These are phyloP conservation scores for Mycena albidolilacea DNA, from an alignment of 768 basidiomycete species.

Conservation along the genomic window DNA sequence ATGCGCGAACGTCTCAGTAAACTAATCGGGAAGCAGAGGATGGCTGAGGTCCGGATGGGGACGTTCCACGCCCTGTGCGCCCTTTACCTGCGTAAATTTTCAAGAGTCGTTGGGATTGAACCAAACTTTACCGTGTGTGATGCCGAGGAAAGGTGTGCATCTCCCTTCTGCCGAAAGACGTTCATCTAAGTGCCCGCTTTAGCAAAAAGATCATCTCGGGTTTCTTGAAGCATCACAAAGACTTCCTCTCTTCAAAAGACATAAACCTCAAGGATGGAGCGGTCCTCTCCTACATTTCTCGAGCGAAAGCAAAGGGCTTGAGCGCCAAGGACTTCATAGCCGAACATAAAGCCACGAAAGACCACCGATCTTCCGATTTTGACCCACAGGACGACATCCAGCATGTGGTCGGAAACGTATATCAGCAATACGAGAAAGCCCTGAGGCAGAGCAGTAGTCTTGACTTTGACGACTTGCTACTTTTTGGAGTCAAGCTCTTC, in stretches of 20 bases:
- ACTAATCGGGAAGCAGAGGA: slow-evolving; percentile 74
- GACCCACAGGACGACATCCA: slow-evolving; percentile 49
- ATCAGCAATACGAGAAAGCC: slow-evolving; percentile 74
- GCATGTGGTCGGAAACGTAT: slow-evolving; percentile 65
- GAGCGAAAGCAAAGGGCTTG: slow-evolving; percentile 79
- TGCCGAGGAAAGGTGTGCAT: slow-evolving; percentile 77
- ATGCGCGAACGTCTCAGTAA: slow-evolving; percentile 81
- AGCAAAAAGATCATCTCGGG: slow-evolving; percentile 79
- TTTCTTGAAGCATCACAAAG: slow-evolving; percentile 70
- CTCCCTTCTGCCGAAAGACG: neutral
- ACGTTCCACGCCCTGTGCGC: slow-evolving; percentile 88
- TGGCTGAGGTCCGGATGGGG: slow-evolving; percentile 73
- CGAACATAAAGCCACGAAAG: slow-evolving; percentile 41
- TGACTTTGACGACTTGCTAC: slow-evolving; percentile 90
- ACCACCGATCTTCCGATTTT: slow-evolving; percentile 26
- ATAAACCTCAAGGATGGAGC: slow-evolving; percentile 69
- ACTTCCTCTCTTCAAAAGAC: slow-evolving; percentile 60
- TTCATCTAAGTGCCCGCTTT: slow-evolving; percentile 14
- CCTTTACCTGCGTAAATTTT: slow-evolving; percentile 77
- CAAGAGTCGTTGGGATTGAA: slow-evolving; percentile 68
- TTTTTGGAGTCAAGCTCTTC: slow-evolving; percentile 81
- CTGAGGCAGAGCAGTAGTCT: slow-evolving; percentile 77
- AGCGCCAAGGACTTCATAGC: slow-evolving; percentile 63
- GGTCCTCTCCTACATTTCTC: slow-evolving; percentile 77
- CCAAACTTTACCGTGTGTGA: slow-evolving; percentile 89